Evolutionary conservation across 1,139 yeast species (phyloP), one percentile per base, ranked within the genome.

Genomic region (Kodamaea sp.): DNA sequence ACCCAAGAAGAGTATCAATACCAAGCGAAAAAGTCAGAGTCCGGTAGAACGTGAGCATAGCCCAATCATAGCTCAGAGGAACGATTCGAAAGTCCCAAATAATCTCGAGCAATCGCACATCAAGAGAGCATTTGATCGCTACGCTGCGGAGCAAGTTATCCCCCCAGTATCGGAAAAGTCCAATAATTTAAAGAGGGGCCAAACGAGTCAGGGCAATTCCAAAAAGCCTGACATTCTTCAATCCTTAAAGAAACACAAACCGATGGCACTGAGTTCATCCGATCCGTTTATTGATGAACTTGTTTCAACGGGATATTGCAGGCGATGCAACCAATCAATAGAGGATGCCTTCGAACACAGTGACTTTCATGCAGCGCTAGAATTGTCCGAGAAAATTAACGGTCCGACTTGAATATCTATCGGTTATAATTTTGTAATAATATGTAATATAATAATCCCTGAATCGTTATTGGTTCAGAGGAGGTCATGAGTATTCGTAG

Each of bases 281-380:
- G 26, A 34, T 7, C 29, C 38, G 22, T 32, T 54, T 4, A 37
- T 58, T 14, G 44, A 50, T n/a, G 42, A 43, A 8, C 43, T 59
- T 13, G 42, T 51, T 11, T 42, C 43, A 10, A 43, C 45, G 5
- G 47, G 49, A 13, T 41, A 39, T 26, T 68, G 73, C 39, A 35
- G 48, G 1, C 38, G 42, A 22, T 69, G 75, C 41, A 42, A 55
- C 5, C 33, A 41, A 4, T 24, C 32, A 2, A 51, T 66, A 1
- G 53, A 48, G 2, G 66, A 68, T 42, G 63, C 59, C 3, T 49
- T 59, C 20, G 76, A 69, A 38, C 76, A 70, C 41, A 56, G 54
- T 21, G 76, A 70, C 43, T 67, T 45, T 35, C 76, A 70, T 40
- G 42, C 59, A 24, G 76, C 75, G 0, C 44, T 63, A 28, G 67